Evolutionary conservation across 805 yeast genomes (phyloP).

Genomic region (Wickerhamomyces silvicola): DNA sequence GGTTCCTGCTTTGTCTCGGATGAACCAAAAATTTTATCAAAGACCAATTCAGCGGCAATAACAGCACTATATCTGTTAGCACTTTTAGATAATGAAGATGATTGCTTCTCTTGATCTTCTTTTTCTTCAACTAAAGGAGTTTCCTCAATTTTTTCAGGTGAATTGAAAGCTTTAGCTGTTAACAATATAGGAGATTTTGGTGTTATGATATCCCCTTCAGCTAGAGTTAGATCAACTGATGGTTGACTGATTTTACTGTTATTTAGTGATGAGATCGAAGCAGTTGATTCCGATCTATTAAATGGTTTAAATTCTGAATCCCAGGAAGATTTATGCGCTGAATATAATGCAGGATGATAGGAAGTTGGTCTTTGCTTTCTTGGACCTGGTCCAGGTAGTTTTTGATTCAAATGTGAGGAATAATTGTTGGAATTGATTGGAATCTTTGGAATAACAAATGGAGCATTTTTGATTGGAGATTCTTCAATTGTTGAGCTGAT

Average conservation of each 20-base stretch:
- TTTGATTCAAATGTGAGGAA: slow-evolving; percentile 16
- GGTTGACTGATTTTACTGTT: slow-evolving; percentile 28
- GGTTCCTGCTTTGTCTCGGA: neutral
- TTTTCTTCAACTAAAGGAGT: slow-evolving; percentile 5
- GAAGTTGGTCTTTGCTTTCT: slow-evolving; percentile 80
- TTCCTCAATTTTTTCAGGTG: slow-evolving; percentile 17
- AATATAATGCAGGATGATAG: slow-evolving; percentile 59
- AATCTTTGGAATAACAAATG: slow-evolving; percentile 19
- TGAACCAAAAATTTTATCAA: slow-evolving; percentile 24
- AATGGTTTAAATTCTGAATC: slow-evolving; percentile 12
- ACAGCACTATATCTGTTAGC: slow-evolving; percentile 24
- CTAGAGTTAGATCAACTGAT: slow-evolving; percentile 27
- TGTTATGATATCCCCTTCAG: slow-evolving; percentile 31
- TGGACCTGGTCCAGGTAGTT: slow-evolving; percentile 35
- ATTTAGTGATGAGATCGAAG: slow-evolving; percentile 31
- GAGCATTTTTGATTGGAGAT: slow-evolving; percentile 14
- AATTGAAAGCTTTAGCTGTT: slow-evolving; percentile 2
- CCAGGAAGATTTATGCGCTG: slow-evolving; percentile 20
- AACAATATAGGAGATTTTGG: slow-evolving; percentile 22
- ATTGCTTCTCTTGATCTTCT: neutral
- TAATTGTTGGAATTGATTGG: slow-evolving; percentile 15
- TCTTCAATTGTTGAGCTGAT: slow-evolving; percentile 17
- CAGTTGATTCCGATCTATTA: slow-evolving; percentile 34
- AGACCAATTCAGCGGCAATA: slow-evolving; percentile 22
- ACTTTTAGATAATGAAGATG: slow-evolving; percentile 5